These are phyloP conservation scores for Aethionema arabicum DNA, from an alignment of 345 rosid genomes.

Conservation along the genomic window DNA sequence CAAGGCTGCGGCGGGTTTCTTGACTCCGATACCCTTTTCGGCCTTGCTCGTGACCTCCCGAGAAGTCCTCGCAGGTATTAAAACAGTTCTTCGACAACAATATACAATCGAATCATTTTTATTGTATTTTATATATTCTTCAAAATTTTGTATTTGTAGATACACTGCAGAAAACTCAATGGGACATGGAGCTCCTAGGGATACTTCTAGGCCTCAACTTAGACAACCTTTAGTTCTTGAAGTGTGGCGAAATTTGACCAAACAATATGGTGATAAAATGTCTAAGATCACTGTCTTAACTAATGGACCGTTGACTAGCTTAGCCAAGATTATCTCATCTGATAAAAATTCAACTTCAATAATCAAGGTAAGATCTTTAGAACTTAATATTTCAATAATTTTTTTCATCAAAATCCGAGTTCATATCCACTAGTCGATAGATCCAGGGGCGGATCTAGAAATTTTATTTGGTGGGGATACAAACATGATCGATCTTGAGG, in stretches of 20 bases:
- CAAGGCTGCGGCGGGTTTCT: conserved; percentile 83
- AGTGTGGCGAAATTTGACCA: conserved; percentile 55
- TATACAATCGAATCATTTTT: neutral
- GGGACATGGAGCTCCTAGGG: conserved; percentile 62
- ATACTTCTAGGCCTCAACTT: conserved; percentile 68
- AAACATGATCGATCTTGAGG: too few species aligned
- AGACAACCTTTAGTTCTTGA: conserved; percentile 73
- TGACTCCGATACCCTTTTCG: conserved; percentile 88
- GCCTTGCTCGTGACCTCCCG: conserved; percentile 76
- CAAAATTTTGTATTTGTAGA: conserved; percentile 35
- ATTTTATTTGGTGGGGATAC: too few species aligned
- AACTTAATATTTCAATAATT: neutral
- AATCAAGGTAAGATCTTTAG: conserved; percentile 52
- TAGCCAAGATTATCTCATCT: conserved; percentile 60
- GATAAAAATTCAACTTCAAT: conserved; percentile 39
- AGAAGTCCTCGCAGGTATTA: conserved; percentile 81
- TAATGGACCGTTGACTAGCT: conserved; percentile 79
- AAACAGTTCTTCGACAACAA: neutral
- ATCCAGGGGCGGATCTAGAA: too few species aligned
- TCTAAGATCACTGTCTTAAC: conserved; percentile 70
- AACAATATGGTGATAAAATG: conserved; percentile 40
- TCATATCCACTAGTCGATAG: too few species aligned
- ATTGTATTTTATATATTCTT: neutral
- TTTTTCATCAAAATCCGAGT: neutral
- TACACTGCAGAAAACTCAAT: conserved; percentile 75